phyloP scores from a whole-genome alignment of 2,329 filamentous ascomycete genomes.

The Leptographium radiaticola region DNA sequence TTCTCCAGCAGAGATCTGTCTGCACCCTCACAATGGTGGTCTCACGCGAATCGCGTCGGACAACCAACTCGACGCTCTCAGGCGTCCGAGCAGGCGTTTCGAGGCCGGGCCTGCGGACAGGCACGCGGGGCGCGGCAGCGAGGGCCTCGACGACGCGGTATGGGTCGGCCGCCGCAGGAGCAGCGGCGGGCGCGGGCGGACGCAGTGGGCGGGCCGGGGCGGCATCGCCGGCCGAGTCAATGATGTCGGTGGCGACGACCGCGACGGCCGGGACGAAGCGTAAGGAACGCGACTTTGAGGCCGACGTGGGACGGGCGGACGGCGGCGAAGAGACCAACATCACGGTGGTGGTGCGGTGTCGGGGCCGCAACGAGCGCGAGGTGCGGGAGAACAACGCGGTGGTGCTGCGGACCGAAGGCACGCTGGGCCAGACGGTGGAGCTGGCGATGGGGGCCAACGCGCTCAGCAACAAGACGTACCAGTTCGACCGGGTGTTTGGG shows the following conservation, averaged over 20 bases:
- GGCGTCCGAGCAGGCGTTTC: no score
- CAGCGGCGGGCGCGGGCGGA: not conserved
- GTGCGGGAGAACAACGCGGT: conserved; percentile 90
- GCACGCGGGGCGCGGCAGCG: no score
- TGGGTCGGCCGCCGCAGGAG: conserved; percentile 9
- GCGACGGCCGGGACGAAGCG: conserved; percentile 55
- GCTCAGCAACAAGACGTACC: conserved; percentile 89
- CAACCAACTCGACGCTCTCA: no score
- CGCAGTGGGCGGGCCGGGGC: conserved; percentile 29
- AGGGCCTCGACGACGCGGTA: conserved; percentile 12
- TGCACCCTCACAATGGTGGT: no score
- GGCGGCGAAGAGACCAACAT: conserved; percentile 77
- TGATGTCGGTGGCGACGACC: conserved; percentile 44
- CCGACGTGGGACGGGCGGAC: conserved; percentile 22
- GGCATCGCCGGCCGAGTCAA: conserved; percentile 57
- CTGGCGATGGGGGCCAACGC: conserved; percentile 87
- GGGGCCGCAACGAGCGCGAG: conserved; percentile 85
- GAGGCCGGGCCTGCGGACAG: no score
- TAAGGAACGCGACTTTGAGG: conserved; percentile 74
- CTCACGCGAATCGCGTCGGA: no score
- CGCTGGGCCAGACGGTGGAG: conserved; percentile 72
- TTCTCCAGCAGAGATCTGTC: no score
- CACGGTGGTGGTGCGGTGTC: conserved; percentile 89
- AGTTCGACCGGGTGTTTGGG: conserved; percentile 95
- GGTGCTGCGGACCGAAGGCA: conserved; percentile 77